These are phyloP conservation scores for Mycena metata DNA, from an alignment of 768 basidiomycete species.

Conservation along the genomic window DNA sequence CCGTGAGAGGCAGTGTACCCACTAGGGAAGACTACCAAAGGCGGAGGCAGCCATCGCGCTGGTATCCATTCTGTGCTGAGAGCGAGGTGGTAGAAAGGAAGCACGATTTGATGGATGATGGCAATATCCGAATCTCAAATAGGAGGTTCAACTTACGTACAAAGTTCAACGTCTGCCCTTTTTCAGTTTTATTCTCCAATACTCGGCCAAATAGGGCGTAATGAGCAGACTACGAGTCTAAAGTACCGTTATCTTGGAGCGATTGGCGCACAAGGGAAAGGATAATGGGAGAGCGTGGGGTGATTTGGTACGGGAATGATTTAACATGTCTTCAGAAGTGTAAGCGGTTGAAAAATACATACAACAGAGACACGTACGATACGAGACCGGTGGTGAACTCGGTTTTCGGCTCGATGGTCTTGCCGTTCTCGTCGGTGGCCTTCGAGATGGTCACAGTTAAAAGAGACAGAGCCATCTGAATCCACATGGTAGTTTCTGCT, in stretches of 20 bases:
- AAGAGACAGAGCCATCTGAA: slow-evolving; percentile 55
- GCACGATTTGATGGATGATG: not conserved
- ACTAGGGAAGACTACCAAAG: slow-evolving; percentile 32
- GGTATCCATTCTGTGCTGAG: slow-evolving; percentile 2
- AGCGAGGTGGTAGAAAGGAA: not conserved
- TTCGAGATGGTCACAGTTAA: slow-evolving; percentile 59
- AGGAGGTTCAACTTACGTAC: slow-evolving; percentile 1
- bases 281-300: not conserved
- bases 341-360: not conserved
- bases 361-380: slow-evolving; percentile 22
- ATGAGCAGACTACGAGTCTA: too few relatives aligned
- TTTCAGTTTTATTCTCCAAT: too few relatives aligned
- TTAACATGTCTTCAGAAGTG: not conserved
- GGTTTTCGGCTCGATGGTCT: slow-evolving; percentile 55
- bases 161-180: not conserved
- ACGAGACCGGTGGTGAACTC: slow-evolving; percentile 45
- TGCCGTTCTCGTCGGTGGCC: slow-evolving; percentile 46
- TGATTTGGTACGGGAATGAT: slow-evolving; percentile 6
- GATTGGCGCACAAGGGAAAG: slow-evolving; percentile 12
- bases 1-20: not conserved
- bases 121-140: not conserved
- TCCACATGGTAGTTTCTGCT: slow-evolving; percentile 40
- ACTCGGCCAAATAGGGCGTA: too few relatives aligned
- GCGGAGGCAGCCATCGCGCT: slow-evolving; percentile 20
- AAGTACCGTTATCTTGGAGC: not conserved